phyloP scores from a whole-genome alignment of 202 grass and related monocot genomes.

The Hordeum pubiflorum region DNA sequence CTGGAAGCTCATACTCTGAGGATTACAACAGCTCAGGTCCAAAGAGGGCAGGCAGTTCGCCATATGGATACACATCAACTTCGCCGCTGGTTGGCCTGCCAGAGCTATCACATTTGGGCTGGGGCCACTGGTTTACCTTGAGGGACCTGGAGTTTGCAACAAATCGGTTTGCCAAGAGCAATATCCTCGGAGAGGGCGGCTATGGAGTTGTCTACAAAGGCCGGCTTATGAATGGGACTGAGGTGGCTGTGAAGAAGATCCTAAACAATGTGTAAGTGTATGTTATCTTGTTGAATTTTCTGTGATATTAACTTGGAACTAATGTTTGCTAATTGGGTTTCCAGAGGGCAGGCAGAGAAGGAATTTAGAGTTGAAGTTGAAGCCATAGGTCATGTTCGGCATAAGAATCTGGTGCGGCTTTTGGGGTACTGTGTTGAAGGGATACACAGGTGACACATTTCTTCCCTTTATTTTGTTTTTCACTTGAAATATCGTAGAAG shows the following conservation, averaged over 20 bases:
- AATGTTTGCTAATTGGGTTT: conserved; percentile 19
- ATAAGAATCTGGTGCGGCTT: conserved; percentile 94
- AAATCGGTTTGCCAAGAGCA: conserved; percentile 69
- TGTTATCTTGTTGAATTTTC: conserved; percentile 3
- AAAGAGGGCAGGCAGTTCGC: conserved; percentile 50
- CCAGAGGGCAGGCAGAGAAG: conserved; percentile 93
- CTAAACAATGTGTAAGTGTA: conserved; percentile 84
- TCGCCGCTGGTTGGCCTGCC: conserved; percentile 80
- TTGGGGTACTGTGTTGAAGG: conserved; percentile 96
- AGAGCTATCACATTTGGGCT: conserved; percentile 84
- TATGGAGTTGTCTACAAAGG: conserved; percentile 89
- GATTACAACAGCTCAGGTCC: conserved; percentile 55
- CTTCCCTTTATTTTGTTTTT: conserved; percentile 10
- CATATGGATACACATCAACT: conserved; percentile 40
- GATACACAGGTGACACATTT: conserved; percentile 64
- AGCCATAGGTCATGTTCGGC: conserved; percentile 95
- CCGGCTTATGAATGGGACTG: conserved; percentile 62
- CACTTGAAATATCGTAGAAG: background rate
- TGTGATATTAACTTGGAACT: conserved; percentile 15
- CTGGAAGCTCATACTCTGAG: conserved; percentile 79
- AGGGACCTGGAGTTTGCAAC: conserved; percentile 80
- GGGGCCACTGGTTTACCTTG: conserved; percentile 98
- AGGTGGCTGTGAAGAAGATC: conserved; percentile 88
- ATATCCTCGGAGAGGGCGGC: conserved; percentile 85
- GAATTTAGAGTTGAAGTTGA: conserved; percentile 99